Evolutionary conservation across 1,284 basidiomycete genomes (phyloP), one percentile per base, ranked within the genome.

Genomic region (Tilletia caries): DNA sequence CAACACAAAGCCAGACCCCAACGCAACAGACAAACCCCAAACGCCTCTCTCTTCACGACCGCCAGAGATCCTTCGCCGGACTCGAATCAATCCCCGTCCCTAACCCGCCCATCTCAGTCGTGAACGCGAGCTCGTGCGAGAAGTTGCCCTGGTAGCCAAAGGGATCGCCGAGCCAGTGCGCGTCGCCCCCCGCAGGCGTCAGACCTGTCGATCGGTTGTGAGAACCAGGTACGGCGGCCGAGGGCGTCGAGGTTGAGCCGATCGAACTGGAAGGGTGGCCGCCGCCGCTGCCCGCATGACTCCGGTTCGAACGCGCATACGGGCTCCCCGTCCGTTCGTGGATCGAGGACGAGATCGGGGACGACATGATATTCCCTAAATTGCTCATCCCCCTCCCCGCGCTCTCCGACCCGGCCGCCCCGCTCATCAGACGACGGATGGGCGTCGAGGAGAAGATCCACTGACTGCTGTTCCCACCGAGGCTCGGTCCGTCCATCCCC

Each of bases 91-190:
- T 46, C 44, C 65, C 44, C 18, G 44, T 44, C 23, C 65, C 29
- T 12, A 34, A 15, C 43, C 66, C 66, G 33, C 67, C 67, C 67
- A 67, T 67, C 23, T 41, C 44, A 8, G 58, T 37, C 15, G 58
- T 62, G 58, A 62, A 62, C 54, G 52, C 65, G 29, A 72, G 68
- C 50, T 69, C 71, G 65, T 72, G 71, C 43, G 62, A 41, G 33
- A 72, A 44, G 25, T 37, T 66, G 58, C 71, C 71, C 29, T 54
- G 41, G 34, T 72, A 72, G 54, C 69, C 71, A 52, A 72, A 72
- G 18, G 71, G 71, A 64, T 72, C 71, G 43, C 69, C 71, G 3
- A 71, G 50, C 65, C 67, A 66, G 18, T 29, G 27, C 29, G 58
- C 29, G 32, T 62, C 58, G 58, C 27, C 32, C 29, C 23, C 18